These are phyloP conservation scores for Aspergillus sp. DNA, from an alignment of 2,329 filamentous ascomycete species.

Conservation along the genomic window DNA sequence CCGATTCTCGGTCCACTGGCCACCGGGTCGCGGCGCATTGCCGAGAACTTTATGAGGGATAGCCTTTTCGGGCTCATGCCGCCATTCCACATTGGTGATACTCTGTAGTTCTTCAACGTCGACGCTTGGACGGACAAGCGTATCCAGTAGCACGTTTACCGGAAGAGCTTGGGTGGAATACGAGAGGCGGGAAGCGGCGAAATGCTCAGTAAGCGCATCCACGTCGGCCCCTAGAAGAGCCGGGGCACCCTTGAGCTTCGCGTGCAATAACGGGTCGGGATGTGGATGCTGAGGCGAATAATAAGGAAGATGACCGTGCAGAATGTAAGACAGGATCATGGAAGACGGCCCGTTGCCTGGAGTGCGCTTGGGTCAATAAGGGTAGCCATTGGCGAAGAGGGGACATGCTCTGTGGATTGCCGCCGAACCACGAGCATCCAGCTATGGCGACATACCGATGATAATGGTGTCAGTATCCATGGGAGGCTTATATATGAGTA, in stretches of 20 bases:
- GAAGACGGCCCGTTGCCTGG: constrained; percentile 63
- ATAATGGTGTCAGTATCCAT: constrained; percentile 45
- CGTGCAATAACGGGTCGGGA: constrained; percentile 57
- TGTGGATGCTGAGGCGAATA: constrained; percentile 54
- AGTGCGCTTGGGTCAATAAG: constrained; percentile 12
- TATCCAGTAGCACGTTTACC: constrained; percentile 61
- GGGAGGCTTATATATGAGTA: constrained; percentile 26
- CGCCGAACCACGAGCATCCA: background rate
- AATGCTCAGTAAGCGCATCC: constrained; percentile 56
- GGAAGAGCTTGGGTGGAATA: constrained; percentile 63
- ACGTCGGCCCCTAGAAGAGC: constrained; percentile 51
- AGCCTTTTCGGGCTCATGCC: constrained; percentile 50
- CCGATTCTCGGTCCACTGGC: constrained; percentile 60
- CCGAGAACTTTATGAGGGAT: constrained; percentile 58
- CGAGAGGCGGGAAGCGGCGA: constrained; percentile 56
- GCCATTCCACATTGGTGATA: constrained; percentile 56
- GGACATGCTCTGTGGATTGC: constrained; percentile 1
- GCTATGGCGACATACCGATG: constrained; percentile 39
- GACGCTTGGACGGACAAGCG: constrained; percentile 58
- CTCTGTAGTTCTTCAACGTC: constrained; percentile 56
- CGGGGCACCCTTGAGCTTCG: constrained; percentile 51
- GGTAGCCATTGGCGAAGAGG: constrained; percentile 12
- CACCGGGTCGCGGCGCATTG: constrained; percentile 51
- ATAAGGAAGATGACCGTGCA: constrained; percentile 61
- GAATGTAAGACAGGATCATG: constrained; percentile 62